A percentile compares a stretch with the other conserved stretches of the same genome.
phyloP scores from a whole-genome alignment of 2,329 filamentous ascomycete species.

The Colletotrichum liaoningense region DNA sequence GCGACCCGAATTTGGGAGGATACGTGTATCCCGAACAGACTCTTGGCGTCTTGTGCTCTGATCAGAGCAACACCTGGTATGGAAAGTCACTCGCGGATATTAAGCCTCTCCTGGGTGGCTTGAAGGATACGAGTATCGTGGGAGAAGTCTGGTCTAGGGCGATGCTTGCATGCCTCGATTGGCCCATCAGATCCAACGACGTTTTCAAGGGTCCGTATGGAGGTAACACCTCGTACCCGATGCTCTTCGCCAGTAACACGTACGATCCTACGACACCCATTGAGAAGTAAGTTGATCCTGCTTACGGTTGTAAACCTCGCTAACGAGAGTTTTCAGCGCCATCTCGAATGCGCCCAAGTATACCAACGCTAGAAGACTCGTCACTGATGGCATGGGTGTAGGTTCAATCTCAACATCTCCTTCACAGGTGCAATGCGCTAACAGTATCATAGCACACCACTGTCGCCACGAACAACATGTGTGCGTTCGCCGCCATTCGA shows the following conservation, averaged over 20 bases:
- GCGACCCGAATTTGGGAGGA: not conserved
- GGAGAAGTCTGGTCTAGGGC: slow-evolving; percentile 3
- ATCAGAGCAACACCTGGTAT: slow-evolving; percentile 1
- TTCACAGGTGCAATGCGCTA: not conserved
- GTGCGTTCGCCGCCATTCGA: not conserved
- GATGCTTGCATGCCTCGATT: slow-evolving; percentile 6
- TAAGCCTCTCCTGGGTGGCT: not conserved
- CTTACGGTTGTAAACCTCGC: not conserved
- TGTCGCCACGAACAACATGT: not conserved
- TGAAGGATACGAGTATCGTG: not conserved
- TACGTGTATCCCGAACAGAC: slow-evolving; percentile 9
- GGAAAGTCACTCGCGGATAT: not conserved
- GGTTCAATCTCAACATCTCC: not conserved
- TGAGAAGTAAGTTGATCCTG: slow-evolving; percentile 1
- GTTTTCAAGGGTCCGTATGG: slow-evolving; percentile 13
- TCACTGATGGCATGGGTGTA: slow-evolving; percentile 4
- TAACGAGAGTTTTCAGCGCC: not conserved
- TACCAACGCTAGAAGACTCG: not conserved
- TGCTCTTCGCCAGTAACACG: slow-evolving; percentile 10
- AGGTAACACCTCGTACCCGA: not conserved
- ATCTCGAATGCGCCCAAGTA: slow-evolving; percentile 1
- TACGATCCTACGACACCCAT: slow-evolving; percentile 18
- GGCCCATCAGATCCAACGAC: slow-evolving; percentile 1
- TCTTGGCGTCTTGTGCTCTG: slow-evolving; percentile 2
- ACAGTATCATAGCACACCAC: not conserved